A percentile compares a stretch with the other conserved stretches of the same genome.
phyloP scores from a whole-genome alignment of 1,284 basidiomycete genomes.

The Pulchroboletus neoregius region DNA sequence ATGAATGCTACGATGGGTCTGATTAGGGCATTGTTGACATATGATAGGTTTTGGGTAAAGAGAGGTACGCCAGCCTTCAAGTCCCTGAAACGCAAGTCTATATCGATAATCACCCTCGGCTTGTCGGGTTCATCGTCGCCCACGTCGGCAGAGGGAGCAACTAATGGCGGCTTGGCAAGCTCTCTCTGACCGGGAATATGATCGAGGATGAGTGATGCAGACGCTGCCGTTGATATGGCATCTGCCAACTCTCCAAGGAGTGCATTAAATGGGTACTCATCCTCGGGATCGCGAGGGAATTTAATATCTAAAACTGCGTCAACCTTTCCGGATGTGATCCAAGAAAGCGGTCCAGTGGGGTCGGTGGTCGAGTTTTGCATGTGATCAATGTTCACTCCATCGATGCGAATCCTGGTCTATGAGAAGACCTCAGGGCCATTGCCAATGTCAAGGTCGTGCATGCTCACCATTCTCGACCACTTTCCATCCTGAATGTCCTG shows the following conservation, averaged over 20 bases:
- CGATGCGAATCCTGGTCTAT: slow-evolving; percentile 91
- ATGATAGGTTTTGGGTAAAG: slow-evolving; percentile 83
- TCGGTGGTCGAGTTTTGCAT: slow-evolving; percentile 81
- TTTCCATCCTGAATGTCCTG: slow-evolving; percentile 77
- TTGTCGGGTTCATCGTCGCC: slow-evolving; percentile 39
- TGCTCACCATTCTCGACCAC: slow-evolving; percentile 84
- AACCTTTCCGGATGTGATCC: slow-evolving; percentile 95
- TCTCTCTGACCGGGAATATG: slow-evolving; percentile 87
- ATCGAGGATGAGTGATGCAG: slow-evolving; percentile 51
- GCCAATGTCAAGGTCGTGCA: background rate
- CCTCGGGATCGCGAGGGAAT: slow-evolving; percentile 81
- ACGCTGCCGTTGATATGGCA: slow-evolving; percentile 58
- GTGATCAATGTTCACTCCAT: slow-evolving; percentile 97
- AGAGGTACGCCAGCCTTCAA: slow-evolving; percentile 94
- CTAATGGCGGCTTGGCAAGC: slow-evolving; percentile 82
- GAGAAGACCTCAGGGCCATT: slow-evolving; percentile 8
- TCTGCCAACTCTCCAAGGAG: slow-evolving; percentile 90
- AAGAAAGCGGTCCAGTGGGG: slow-evolving; percentile 83
- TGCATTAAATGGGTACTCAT: slow-evolving; percentile 79
- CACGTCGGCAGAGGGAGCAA: slow-evolving; percentile 56
- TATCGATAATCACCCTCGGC: slow-evolving; percentile 76
- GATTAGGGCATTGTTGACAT: slow-evolving; percentile 93
- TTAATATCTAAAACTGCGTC: slow-evolving; percentile 98
- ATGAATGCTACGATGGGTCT: slow-evolving; percentile 98
- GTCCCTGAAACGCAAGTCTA: slow-evolving; percentile 94